Evolutionary conservation across 2,329 filamentous ascomycete genomes (phyloP), one percentile per base, ranked within the genome.

Genomic region (Didymella pinodella): DNA sequence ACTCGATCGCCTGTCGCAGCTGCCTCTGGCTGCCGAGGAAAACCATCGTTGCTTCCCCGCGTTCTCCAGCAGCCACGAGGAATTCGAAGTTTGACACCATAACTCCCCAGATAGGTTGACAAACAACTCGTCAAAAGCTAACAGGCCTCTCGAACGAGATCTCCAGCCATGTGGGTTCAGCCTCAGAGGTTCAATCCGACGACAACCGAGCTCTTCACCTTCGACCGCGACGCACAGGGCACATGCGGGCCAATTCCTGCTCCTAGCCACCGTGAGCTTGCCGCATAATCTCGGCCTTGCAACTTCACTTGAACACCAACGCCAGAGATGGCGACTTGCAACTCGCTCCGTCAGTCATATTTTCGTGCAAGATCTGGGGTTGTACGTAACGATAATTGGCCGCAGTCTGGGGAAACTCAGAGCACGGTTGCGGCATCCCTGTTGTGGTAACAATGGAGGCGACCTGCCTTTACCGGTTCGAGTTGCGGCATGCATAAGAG

Each of bases 371-470:
- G 5, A 32, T 25, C 52, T 55, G 49, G 48, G 50, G 59, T 57
- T 38, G 49, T 62, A 69, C 68, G 63, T 68, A 67, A 68, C 54
- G 29, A 51, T 59, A 63, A 69, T 68, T 68, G 63, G 66, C 65
- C 55, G 46, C 29, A 52, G 47, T 55, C 59, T 57, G 52, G 54
- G 54, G 49, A 54, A 51, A 31, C 43, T 29, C 38, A 36, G 14
- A 5, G 40, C 46, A 29, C 22, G 46, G 34, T 20, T 31, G 34
- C 38, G 26, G 32, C 34, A 51, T 31, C 57, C 56, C 49, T 54
- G 56, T 44, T 41, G 16, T 38, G 41, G 56, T 41, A 16, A 45
- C 46, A 46, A 20, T 16, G 12, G 50, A 50, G 49, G 46, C 46
- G 50, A 59, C 50, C 56, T 59, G 45, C 50, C 56, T 40, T 46